Conservation (phyloP, 768 basidiomycete species). For the Auriscalpium orientale region DNA sequence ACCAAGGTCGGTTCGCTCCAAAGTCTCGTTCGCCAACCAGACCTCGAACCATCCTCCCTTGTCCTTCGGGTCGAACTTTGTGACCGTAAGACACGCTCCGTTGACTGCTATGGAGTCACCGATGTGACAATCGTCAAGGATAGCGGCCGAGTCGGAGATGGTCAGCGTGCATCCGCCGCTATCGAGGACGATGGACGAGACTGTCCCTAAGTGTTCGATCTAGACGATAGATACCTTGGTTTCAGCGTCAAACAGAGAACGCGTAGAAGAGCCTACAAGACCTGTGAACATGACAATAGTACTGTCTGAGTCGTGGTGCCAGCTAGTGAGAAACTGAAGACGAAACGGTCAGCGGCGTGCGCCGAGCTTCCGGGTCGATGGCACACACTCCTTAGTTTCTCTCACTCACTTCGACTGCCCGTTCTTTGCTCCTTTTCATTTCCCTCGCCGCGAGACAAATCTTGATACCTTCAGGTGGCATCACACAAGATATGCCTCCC, state of each 20-base stretch:
- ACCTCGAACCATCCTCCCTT: slow-evolving; percentile 83
- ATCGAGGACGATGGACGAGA: slow-evolving; percentile 57
- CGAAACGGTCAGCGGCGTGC: too few relatives aligned
- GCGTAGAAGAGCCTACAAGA: slow-evolving; percentile 40
- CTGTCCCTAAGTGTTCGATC: slow-evolving; percentile 87
- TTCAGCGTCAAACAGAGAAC: slow-evolving; percentile 7
- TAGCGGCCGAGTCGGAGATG: slow-evolving; percentile 59
- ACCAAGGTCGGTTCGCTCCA: slow-evolving; percentile 89
- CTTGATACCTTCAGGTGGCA: too few relatives aligned
- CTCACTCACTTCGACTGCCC: too few relatives aligned
- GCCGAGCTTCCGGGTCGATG: neutral
- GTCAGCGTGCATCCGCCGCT: slow-evolving; percentile 75
- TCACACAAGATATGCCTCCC: too few relatives aligned
- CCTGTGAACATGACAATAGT: slow-evolving; percentile 62
- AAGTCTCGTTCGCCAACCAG: slow-evolving; percentile 93
- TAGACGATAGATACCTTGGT: slow-evolving; percentile 24
- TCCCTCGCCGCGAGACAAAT: too few relatives aligned
- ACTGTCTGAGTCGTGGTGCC: too few relatives aligned
- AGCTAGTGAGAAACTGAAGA: too few relatives aligned
- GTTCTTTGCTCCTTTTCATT: too few relatives aligned
- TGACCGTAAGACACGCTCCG: slow-evolving; percentile 83
- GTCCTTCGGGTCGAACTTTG: slow-evolving; percentile 58
- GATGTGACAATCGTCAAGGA: slow-evolving; percentile 82
- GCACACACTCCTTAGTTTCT: too few relatives aligned
- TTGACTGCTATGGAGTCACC: slow-evolving; percentile 92